These are phyloP conservation scores for Geranomyces michiganensis DNA, from an alignment of 192 early-diverging fungal genomes.

Conservation along the genomic window DNA sequence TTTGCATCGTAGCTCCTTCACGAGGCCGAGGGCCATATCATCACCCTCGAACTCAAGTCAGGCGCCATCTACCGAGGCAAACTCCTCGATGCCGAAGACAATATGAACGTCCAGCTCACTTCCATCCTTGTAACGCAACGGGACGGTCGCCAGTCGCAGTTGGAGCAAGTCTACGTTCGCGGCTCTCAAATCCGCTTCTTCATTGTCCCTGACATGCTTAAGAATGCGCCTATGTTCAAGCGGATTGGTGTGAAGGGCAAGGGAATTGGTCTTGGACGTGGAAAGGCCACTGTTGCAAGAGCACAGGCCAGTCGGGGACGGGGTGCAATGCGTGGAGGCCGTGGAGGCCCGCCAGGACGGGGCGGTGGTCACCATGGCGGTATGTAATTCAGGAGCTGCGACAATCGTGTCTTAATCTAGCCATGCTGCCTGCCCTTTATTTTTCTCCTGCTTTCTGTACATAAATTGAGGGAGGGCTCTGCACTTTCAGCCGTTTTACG, in stretches of 20 bases:
- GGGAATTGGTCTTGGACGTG: constrained; percentile 81
- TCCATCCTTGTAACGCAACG: constrained; percentile 91
- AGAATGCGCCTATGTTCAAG: constrained; percentile 99
- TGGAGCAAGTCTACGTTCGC: constrained; percentile 96
- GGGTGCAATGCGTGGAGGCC: constrained; percentile 17
- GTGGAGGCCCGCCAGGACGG: constrained; percentile 10
- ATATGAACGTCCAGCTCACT: constrained; percentile 98
- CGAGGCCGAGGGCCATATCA: constrained; percentile 95
- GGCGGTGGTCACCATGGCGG: constrained; percentile 1
- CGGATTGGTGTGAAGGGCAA: constrained; percentile 76
- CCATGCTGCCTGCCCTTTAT: no score
- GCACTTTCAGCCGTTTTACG: no score
- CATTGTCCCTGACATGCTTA: constrained; percentile 99
- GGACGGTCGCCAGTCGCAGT: constrained; percentile 87
- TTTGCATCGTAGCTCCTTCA: constrained; percentile 71
- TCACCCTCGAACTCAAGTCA: constrained; percentile 94
- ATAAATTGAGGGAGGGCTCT: no score
- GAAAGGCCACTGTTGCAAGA: constrained; percentile 80
- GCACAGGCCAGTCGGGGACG: constrained; percentile 59
- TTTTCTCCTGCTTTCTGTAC: no score
- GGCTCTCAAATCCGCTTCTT: constrained; percentile 85
- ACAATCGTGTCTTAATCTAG: no score
- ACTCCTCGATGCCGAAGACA: constrained; percentile 95
- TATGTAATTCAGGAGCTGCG: no score
- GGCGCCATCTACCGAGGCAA: constrained; percentile 93